Evolutionary conservation across 768 basidiomycete species (phyloP).

Genomic region (Hygrocybe coccinea): DNA sequence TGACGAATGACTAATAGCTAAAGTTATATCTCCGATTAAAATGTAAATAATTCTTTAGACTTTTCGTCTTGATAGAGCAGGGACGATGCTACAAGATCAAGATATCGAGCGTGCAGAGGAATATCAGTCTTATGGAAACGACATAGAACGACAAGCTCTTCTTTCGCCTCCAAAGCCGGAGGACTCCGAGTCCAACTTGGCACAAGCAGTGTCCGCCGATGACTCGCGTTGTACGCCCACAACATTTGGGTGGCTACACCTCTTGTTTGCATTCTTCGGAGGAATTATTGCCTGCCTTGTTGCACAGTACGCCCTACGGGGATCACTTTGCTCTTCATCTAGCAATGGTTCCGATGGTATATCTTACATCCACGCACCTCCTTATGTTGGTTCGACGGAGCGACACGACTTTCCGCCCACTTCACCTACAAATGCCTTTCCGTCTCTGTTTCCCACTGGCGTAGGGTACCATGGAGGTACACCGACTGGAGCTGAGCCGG

Average conservation of each 20-base stretch:
- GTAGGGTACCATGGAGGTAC: slow-evolving; percentile 77
- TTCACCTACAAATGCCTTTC: slow-evolving; percentile 66
- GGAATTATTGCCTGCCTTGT: slow-evolving; percentile 49
- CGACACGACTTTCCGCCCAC: slow-evolving; percentile 68
- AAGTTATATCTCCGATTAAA: too few species aligned
- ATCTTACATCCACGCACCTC: slow-evolving; percentile 46
- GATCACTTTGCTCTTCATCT: slow-evolving; percentile 34
- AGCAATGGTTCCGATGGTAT: slow-evolving; percentile 6
- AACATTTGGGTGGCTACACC: slow-evolving; percentile 34
- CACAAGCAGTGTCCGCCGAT: not conserved
- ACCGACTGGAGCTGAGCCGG: slow-evolving; percentile 75
- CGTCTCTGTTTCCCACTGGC: slow-evolving; percentile 68
- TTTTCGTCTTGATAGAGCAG: not conserved
- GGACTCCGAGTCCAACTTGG: not conserved
- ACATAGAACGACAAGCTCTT: slow-evolving; percentile 2
- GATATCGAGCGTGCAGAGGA: slow-evolving; percentile 8
- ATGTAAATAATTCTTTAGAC: too few species aligned
- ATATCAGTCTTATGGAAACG: not conserved
- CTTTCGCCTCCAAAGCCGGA: not conserved
- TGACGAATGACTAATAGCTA: too few species aligned
- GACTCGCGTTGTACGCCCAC: not conserved
- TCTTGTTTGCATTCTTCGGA: slow-evolving; percentile 48
- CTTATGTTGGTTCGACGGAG: slow-evolving; percentile 68
- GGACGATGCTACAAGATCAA: not conserved
- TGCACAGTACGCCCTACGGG: slow-evolving; percentile 46